Evolutionary conservation across 2,329 filamentous ascomycete species (phyloP).

Genomic region (Fusarium avenaceum): DNA sequence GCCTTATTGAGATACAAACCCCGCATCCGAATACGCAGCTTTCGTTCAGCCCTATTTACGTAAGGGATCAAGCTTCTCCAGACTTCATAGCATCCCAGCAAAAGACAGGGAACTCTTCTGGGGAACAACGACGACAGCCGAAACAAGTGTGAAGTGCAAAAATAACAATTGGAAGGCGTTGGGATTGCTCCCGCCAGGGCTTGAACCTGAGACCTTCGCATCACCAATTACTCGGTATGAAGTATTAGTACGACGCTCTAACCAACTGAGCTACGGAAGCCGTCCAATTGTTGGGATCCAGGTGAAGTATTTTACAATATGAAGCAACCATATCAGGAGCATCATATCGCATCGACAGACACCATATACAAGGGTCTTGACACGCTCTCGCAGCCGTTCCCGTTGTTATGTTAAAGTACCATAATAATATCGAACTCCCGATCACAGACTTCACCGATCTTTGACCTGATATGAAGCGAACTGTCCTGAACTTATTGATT

Average conservation of each 20-base stretch:
- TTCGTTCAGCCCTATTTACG: slow-evolving; percentile 28
- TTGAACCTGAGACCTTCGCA: slow-evolving; percentile 54
- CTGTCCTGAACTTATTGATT: no score
- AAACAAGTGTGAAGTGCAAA: slow-evolving; percentile 5
- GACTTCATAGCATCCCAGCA: slow-evolving; percentile 18
- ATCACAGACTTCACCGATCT: no score
- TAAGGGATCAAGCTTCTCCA: slow-evolving; percentile 17
- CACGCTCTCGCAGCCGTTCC: no score
- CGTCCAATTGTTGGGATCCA: slow-evolving; percentile 30
- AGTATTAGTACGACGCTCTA: slow-evolving; percentile 54
- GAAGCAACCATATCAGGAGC: no score
- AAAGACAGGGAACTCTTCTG: neutral
- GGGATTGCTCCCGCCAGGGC: slow-evolving; percentile 51
- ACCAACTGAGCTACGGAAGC: slow-evolving; percentile 54
- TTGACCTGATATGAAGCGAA: no score
- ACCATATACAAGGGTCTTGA: no score
- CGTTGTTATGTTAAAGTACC: no score
- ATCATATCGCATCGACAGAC: no score
- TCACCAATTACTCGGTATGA: slow-evolving; percentile 43
- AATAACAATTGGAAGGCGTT: slow-evolving; percentile 39
- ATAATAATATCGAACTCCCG: no score
- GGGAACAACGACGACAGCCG: no score
- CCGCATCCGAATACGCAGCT: slow-evolving; percentile 8
- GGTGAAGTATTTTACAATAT: no score
- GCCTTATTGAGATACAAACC: neutral